Evolutionary conservation across 225 moss, liverwort and hornwort genomes (phyloP).

Genomic region (Polytrichum formosum): DNA sequence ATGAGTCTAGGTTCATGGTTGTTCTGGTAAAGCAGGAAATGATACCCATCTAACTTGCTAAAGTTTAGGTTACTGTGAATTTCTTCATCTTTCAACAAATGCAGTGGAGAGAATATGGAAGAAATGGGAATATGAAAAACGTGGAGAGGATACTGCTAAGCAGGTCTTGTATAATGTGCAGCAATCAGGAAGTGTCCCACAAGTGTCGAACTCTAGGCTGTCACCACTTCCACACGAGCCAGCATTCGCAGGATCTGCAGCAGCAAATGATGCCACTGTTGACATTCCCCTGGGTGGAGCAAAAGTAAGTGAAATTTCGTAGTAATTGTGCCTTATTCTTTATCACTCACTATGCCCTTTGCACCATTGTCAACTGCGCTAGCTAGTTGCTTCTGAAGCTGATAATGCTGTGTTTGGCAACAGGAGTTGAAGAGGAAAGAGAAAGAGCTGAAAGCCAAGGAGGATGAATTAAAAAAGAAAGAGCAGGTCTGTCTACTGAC

Average conservation of each 20-base stretch:
- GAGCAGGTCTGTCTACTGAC: constrained; percentile 53
- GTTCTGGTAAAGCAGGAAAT: no score
- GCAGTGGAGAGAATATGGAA: no score
- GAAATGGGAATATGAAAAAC: no score
- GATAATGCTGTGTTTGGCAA: constrained; percentile 6
- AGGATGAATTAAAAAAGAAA: constrained; percentile 77
- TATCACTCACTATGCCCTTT: neutral
- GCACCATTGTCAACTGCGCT: neutral
- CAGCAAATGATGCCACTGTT: constrained; percentile 81
- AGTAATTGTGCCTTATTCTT: neutral
- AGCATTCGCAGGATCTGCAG: constrained; percentile 47
- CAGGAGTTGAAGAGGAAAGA: constrained; percentile 89
- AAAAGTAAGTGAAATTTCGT: constrained; percentile 47
- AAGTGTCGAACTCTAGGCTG: constrained; percentile 72
- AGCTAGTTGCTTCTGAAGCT: neutral
- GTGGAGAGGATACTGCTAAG: constrained; percentile 2
- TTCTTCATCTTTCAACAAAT: no score
- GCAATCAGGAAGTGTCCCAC: constrained; percentile 48
- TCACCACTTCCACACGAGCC: constrained; percentile 96
- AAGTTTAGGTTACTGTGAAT: no score
- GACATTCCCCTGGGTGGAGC: constrained; percentile 88
- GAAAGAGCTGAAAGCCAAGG: constrained; percentile 78
- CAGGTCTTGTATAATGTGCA: neutral
- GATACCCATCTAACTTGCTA: no score
- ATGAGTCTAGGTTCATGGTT: no score